Percentiles rank a stretch among this genome's conserved stretches.
Evolutionary conservation across 768 basidiomycete species (phyloP).

Genomic region (Xerocomellus amylosporus): DNA sequence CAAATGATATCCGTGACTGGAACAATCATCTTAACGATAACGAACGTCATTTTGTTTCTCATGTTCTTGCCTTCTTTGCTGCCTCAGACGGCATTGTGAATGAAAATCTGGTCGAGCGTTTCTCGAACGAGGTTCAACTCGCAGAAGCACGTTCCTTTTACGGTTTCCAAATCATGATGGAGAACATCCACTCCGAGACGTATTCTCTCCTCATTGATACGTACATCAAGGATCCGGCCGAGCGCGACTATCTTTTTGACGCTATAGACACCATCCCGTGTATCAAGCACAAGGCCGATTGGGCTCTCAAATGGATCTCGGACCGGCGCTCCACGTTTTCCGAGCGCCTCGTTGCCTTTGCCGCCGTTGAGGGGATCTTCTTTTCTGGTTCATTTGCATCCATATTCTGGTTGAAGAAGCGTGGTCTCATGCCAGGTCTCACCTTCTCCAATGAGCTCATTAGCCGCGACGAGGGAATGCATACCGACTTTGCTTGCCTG

Average conservation of each 20-base stretch:
- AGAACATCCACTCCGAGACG: slow-evolving; percentile 94
- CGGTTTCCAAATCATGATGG: slow-evolving; percentile 98
- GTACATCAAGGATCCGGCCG: slow-evolving; percentile 75
- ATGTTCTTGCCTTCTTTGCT: slow-evolving; percentile 92
- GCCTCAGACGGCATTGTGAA: slow-evolving; percentile 95
- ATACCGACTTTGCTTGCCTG: slow-evolving; percentile 93
- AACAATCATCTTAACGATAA: slow-evolving; percentile 68
- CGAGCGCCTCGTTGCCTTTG: slow-evolving; percentile 90
- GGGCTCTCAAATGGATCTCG: slow-evolving; percentile 90
- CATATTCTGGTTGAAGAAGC: slow-evolving; percentile 96
- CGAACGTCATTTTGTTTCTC: slow-evolving; percentile 86
- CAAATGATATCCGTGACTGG: slow-evolving; percentile 84
- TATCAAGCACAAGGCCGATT: slow-evolving; percentile 87
- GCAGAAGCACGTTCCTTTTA: slow-evolving; percentile 95
- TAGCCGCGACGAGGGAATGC: slow-evolving; percentile 90
- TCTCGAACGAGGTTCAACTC: slow-evolving; percentile 84
- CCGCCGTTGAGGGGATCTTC: slow-evolving; percentile 95
- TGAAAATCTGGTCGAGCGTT: slow-evolving; percentile 91
- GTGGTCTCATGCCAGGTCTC: slow-evolving; percentile 93
- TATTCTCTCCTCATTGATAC: slow-evolving; percentile 94
- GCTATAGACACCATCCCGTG: slow-evolving; percentile 92
- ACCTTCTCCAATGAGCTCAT: slow-evolving; percentile 96
- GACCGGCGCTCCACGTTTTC: slow-evolving; percentile 76
- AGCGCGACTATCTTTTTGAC: slow-evolving; percentile 80
- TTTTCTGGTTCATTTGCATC: slow-evolving; percentile 91